Evolutionary conservation across 768 basidiomycete genomes (phyloP), one percentile per base, ranked within the genome.

Genomic region (Hygrophoropsis aurantiaca): DNA sequence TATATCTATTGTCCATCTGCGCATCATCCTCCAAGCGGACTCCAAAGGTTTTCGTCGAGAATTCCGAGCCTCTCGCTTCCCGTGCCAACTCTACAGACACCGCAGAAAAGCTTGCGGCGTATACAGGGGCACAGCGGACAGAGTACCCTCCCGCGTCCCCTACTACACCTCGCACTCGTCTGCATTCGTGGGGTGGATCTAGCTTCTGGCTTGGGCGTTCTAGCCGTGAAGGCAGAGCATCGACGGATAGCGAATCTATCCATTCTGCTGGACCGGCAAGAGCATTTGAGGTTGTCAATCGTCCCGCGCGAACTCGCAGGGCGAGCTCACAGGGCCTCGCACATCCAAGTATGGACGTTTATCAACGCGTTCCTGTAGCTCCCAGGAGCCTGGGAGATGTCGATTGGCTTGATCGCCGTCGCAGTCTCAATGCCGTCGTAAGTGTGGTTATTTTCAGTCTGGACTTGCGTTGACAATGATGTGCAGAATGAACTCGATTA

Each of bases 331-430:
- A 74, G 32, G 74, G 74, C 23, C 62, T 74, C 18, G 61, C 65
- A 23, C 70, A 65, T 37, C 61, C 58, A 59, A 68, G 50, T 72
- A 81, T 53, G 77, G 74, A 44, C 69, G 70, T 40, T 34, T 75
- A 60, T 74, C 83, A 57, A 52, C 73, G 61, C 58, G 68, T 62
- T 57, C 78, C 58, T 58, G 71, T 51, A 32, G 61, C 74, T 13
- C 72, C 78, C 24, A 72, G 80, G 47, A 82, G 77, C 51, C 68
- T 89, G 32, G 80, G 81, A 24, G 87, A 91, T 58, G 71, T 87
- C 41, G 87, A 87, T 59, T 91, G 90, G 90, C 69, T 90, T 26
- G 78, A 84, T 47, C 79, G 85, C 42, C 74, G 90, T 43, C 78
- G 87, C 47, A 88, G 83, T 60, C 67, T 85, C 24, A 84, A 81